These are phyloP conservation scores for Aspergillus ustus DNA, from an alignment of 2,329 filamentous ascomycete genomes.

Conservation along the genomic window DNA sequence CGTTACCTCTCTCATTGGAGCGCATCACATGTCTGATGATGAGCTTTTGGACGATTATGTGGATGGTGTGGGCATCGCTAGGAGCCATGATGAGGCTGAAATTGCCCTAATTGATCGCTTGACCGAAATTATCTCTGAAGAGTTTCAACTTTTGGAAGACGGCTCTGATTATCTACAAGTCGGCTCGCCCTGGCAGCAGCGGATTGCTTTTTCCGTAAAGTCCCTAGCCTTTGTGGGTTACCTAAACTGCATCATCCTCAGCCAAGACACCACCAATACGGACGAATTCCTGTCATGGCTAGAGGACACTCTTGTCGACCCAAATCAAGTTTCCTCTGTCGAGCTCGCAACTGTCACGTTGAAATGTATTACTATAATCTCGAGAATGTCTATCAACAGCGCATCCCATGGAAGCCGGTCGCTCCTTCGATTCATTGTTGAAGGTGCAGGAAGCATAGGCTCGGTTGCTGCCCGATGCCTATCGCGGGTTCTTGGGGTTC, in stretches of 20 bases:
- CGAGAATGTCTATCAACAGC: constrained; percentile 72
- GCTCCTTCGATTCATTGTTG: constrained; percentile 85
- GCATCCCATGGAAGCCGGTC: constrained; percentile 78
- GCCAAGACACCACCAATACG: constrained; percentile 78
- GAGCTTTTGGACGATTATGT: constrained; percentile 77
- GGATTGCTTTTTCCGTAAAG: constrained; percentile 83
- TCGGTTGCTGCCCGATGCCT: constrained; percentile 81
- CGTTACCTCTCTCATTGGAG: constrained; percentile 72
- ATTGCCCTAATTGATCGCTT: constrained; percentile 59
- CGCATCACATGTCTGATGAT: constrained; percentile 61
- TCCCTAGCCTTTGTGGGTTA: constrained; percentile 80
- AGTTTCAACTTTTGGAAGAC: constrained; percentile 85
- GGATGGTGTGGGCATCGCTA: constrained; percentile 56
- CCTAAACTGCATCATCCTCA: constrained; percentile 80
- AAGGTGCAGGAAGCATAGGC: constrained; percentile 72
- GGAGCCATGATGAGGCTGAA: constrained; percentile 44
- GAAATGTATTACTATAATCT: constrained; percentile 79
- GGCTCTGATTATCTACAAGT: constrained; percentile 88
- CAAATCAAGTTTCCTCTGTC: constrained; percentile 79
- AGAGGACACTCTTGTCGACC: constrained; percentile 78
- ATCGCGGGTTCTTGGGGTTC: constrained; percentile 75
- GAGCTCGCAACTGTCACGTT: constrained; percentile 77
- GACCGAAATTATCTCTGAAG: constrained; percentile 74
- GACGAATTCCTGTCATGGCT: constrained; percentile 84
- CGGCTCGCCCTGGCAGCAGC: constrained; percentile 84